A percentile compares a stretch with the other conserved stretches of the same genome.
Conservation (phyloP, 345 rosid genomes). For the Moricandia arvensis region DNA sequence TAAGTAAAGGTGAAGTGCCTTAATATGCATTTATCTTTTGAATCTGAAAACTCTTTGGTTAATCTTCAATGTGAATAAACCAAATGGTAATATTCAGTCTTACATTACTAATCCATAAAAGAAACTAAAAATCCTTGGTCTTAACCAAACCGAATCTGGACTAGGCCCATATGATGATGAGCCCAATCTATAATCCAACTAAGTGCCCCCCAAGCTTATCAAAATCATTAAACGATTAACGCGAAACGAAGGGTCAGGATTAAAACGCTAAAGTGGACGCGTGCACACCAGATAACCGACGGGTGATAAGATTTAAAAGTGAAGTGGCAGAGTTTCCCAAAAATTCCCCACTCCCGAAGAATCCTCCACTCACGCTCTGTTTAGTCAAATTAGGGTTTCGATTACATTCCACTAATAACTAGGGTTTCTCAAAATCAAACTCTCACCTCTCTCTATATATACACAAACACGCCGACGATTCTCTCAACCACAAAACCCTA, state of each 20-base stretch:
- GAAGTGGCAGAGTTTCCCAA: constrained; percentile 13
- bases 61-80: too few species aligned
- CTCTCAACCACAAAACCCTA: constrained; percentile 1
- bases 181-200: background rate
- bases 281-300: constrained; percentile 13
- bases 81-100: too few species aligned
- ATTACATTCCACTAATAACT: constrained; percentile 20
- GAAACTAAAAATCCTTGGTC: background rate
- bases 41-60: background rate
- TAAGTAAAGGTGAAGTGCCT: background rate
- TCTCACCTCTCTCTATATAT: background rate
- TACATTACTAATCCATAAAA: background rate
- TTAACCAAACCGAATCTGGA: background rate
- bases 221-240: background rate
- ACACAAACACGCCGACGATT: background rate
- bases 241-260: background rate
- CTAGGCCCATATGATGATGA: background rate
- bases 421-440: constrained; percentile 6
- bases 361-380: constrained; percentile 1
- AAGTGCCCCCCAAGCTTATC: background rate
- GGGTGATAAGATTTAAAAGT: background rate
- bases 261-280: background rate
- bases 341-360: constrained; percentile 18
- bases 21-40: background rate
- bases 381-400: constrained; percentile 21